These are phyloP conservation scores for Aphanomyces invadans DNA, from an alignment of 352 stramenopile genomes.

Conservation along the genomic window DNA sequence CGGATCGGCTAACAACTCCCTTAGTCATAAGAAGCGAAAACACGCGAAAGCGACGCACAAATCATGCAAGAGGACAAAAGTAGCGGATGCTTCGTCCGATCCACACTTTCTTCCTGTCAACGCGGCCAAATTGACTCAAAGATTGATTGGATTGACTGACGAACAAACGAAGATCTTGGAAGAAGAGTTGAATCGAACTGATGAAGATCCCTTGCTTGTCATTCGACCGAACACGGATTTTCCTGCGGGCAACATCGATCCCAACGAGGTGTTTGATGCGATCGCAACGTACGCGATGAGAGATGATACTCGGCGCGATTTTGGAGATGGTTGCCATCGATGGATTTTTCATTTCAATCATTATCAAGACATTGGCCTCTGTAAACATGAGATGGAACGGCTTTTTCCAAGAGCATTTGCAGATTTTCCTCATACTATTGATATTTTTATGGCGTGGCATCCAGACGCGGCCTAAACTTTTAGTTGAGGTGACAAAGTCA, in stretches of 20 bases:
- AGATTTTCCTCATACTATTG: conserved; percentile 15
- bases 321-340: conserved; percentile 12
- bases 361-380: conserved; percentile 18
- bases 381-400: conserved; percentile 10
- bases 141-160: conserved; percentile 17
- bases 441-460: background rate
- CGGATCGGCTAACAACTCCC: conserved; percentile 10
- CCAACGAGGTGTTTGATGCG: conserved; percentile 15
- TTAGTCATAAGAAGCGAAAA: conserved; percentile 14
- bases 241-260: conserved; percentile 13
- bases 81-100: conserved; percentile 10
- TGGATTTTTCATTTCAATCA: conserved; percentile 20
- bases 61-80: conserved; percentile 8
- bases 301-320: conserved; percentile 14
- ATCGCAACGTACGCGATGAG: conserved; percentile 4
- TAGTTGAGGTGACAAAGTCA: too few relatives aligned
- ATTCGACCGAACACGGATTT: conserved; percentile 13
- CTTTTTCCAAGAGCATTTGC: conserved; percentile 16
- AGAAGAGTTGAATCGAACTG: conserved; percentile 17
- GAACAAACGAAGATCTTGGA: conserved; percentile 19
- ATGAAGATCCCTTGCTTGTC: conserved; percentile 8
- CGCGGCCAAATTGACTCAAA: conserved; percentile 17
- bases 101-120: conserved; percentile 13
- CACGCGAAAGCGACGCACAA: conserved; percentile 14
- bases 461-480: too few relatives aligned